Base-by-base conservation (phyloP, 331 rosid species). In the Acacia concinna region DNA sequence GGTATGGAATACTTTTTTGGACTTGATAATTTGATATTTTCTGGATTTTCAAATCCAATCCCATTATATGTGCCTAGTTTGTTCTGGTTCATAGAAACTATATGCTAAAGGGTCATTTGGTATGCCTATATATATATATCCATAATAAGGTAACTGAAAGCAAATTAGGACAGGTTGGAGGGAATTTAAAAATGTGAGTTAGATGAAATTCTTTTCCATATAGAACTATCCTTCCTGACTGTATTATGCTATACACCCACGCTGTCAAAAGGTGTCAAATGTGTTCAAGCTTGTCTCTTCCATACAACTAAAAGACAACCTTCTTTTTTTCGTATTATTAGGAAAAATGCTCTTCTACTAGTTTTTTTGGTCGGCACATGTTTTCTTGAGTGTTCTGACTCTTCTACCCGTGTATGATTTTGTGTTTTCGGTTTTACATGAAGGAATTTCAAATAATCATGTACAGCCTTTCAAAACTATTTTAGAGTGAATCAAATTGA, bases 1-100 rank as follows among this genome's bases (percentile, higher is more conserved):
- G 98, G 98, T 93, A 93, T 71, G 87, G 65, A 32, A 76, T 74
- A 54, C 68, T 56, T 69, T 66, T 0, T 54, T 65, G 8, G n/a
- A 68, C 40, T 40, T 23, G 4, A 15, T 38, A 40, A 21, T 40
- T 41, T 68, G 21, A 13, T 13, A 41, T 25, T 69, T 43, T 69
- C 35, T 69, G 1, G 23, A 41, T 41, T 54, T 27, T 41, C 37
- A 12, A 41, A 30, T 25, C 43, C 56, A 68, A 23, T 25, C 13
- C 51, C 25, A 8, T 28, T 40, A 18, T 6, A 40, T 68, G 34
- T 40, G 14, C n/a, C 21, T 40, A 25, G 56, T 25, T 41, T 25
- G 25, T 38, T 23, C 51, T 68, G 17, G 34, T 40, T 40, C 74
- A 23, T 23, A 46, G 46, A 40, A 57, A 23, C 73, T 68, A 21